These are phyloP conservation scores for Solanum infundibuliforme DNA, from an alignment of 257 asterid genomes.

Conservation along the genomic window DNA sequence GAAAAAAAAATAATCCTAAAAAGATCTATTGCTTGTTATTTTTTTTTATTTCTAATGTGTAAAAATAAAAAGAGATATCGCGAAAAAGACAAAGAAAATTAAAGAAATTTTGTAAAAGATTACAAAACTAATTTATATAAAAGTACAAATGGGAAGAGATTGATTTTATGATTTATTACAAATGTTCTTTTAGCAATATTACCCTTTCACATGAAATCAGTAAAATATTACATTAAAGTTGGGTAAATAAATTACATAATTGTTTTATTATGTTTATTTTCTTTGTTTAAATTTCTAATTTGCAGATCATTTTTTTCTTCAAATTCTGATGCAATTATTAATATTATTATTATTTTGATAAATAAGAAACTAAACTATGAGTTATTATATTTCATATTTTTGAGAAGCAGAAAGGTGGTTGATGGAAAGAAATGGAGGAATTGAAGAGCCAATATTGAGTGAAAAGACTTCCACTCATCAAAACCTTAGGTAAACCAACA, in stretches of 20 bases:
- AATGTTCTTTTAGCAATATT: too few species aligned
- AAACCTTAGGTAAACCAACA: constrained; percentile 41
- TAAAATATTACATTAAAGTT: too few species aligned
- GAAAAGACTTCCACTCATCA: constrained; percentile 8
- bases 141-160: not conserved
- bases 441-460: constrained; percentile 31
- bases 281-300: too few species aligned
- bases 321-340: not conserved
- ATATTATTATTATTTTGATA: not conserved
- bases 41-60: not conserved
- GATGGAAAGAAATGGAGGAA: constrained; percentile 33
- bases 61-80: too few species aligned
- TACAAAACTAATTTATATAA: not conserved
- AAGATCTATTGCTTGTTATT: not conserved
- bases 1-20: not conserved
- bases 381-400: not conserved
- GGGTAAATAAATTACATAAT: too few species aligned
- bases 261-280: too few species aligned
- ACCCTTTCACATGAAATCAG: too few species aligned
- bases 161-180: not conserved
- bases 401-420: constrained; percentile 43
- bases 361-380: not conserved
- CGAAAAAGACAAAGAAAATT: not conserved
- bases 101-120: not conserved
- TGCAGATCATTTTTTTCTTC: not conserved